Conservation (phyloP, 1,284 basidiomycete species). For the Microbotryum scabiosae region DNA sequence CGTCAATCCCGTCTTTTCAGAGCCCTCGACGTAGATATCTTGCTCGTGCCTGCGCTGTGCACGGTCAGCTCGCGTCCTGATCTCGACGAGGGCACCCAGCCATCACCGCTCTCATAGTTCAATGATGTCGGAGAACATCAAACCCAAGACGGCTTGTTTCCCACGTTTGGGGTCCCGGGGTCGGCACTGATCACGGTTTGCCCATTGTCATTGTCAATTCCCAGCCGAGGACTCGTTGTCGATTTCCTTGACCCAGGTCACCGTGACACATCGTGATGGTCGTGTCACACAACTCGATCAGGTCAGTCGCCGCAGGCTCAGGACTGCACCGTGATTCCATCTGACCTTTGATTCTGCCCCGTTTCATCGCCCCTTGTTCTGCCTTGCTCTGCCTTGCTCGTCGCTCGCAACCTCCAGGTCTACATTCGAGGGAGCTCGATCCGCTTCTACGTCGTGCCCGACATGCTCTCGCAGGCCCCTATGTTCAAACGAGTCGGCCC, state of each 20-base stretch:
- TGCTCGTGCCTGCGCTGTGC: too few species aligned
- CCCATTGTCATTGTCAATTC: background rate
- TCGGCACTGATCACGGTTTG: background rate
- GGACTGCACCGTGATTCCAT: background rate
- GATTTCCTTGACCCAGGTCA: conserved; percentile 92
- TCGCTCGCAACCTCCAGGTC: conserved; percentile 45
- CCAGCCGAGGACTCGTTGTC: conserved; percentile 97
- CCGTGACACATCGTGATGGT: conserved; percentile 94
- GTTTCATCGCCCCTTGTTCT: background rate
- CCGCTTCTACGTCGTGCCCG: conserved; percentile 97
- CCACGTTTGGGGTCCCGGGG: too few species aligned
- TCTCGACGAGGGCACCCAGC: background rate
- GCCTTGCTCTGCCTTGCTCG: background rate
- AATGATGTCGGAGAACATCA: too few species aligned
- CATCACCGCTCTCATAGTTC: too few species aligned
- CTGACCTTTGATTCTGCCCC: background rate
- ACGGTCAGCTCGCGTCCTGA: background rate
- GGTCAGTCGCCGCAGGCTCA: conserved; percentile 22
- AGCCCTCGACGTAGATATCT: too few species aligned
- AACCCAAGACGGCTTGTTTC: too few species aligned
- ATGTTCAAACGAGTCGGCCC: conserved; percentile 99
- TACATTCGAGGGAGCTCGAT: conserved; percentile 98
- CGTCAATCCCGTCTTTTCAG: too few species aligned
- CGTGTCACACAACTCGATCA: conserved; percentile 99
- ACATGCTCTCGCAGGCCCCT: conserved; percentile 70